Base-by-base conservation (phyloP, 768 basidiomycete species). In the Rhodosporidiobolus sp. region DNA sequence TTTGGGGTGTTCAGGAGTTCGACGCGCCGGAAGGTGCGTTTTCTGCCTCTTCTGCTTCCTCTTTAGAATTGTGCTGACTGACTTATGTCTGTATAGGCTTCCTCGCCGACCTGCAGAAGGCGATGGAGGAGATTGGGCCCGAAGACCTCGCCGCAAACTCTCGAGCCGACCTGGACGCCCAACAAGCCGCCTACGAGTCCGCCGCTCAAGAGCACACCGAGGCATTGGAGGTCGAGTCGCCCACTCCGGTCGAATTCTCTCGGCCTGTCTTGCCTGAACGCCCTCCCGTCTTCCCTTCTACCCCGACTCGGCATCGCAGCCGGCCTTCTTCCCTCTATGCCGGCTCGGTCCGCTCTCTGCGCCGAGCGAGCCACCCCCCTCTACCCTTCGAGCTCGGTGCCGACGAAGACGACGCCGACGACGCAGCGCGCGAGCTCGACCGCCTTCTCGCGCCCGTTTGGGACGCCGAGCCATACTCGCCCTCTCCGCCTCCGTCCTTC, bases 1-100 rank as follows among this genome's bases (percentile, higher is more conserved):
- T 65, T 24, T 68, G 72, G 72, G 72, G 66, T 19, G 72, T 68
- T 10, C 50, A 35, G 2, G 65, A 67, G 35, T 73, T 73, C 34
- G 66, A 67, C 4, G 66, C 66, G 24, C 71, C 71, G 1, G 62
- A 67, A 16, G 71, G 71, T 72, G 49, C 35, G 70, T 52, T 9
- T 34, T 28, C n/a, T n/a, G 5, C 38, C 26, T 28, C 24, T 30
- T 8, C 22, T 8, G 45, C 30, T n/a, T 11, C 14, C 26, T 4
- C 24, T 16, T 4, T 11, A 35, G 2, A 2, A 19, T 20, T 34
- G 22, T 9, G 2, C 55, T 24, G 24, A 56, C 22, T 58, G 46
- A n/a, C 32, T 14, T 17, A 1, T 10, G 0, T 17, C 1, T 22
- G 2, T 4, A n/a, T 43, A 73, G 72, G 72, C 9, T 73, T 73